Conservation (phyloP, 2,329 filamentous ascomycete species). For the Colletotrichum orchidophilum region DNA sequence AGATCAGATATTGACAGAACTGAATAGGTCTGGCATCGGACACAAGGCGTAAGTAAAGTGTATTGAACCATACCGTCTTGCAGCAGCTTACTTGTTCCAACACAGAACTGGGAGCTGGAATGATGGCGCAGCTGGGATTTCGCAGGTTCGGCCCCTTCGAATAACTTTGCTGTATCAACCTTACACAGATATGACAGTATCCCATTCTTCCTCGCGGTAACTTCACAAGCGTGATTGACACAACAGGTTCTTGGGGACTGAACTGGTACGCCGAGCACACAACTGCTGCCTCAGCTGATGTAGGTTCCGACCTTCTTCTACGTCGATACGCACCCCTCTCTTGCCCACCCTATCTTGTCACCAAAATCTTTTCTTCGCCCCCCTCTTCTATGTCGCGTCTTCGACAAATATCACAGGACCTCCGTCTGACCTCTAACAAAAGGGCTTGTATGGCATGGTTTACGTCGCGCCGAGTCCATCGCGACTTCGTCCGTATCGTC, state of each 20-base stretch:
- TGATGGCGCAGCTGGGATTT: constrained; percentile 17
- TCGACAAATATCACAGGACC: background rate
- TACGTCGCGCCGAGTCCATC: constrained; percentile 23
- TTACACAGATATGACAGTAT: background rate
- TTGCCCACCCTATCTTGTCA: no score
- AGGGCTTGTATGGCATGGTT: constrained; percentile 30
- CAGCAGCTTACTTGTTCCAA: background rate
- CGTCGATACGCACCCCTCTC: background rate
- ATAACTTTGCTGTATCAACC: background rate
- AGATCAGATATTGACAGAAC: background rate
- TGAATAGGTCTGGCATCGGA: constrained; percentile 23
- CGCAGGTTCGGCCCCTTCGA: background rate
- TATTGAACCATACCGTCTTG: no score
- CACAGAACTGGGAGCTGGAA: constrained; percentile 24
- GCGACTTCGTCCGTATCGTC: constrained; percentile 12
- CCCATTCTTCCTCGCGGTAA: constrained; percentile 24
- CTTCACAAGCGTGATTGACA: constrained; percentile 22
- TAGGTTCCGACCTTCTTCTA: background rate
- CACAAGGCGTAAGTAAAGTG: constrained; percentile 15
- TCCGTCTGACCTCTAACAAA: background rate
- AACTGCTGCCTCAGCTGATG: constrained; percentile 20
- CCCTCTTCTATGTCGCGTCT: background rate
- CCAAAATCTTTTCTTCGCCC: background rate
- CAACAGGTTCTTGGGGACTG: constrained; percentile 16
- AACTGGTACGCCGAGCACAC: constrained; percentile 29